Evolutionary conservation across 2,329 filamentous ascomycete species (phyloP).

Genomic region (Hirsutella rhossiliensis): DNA sequence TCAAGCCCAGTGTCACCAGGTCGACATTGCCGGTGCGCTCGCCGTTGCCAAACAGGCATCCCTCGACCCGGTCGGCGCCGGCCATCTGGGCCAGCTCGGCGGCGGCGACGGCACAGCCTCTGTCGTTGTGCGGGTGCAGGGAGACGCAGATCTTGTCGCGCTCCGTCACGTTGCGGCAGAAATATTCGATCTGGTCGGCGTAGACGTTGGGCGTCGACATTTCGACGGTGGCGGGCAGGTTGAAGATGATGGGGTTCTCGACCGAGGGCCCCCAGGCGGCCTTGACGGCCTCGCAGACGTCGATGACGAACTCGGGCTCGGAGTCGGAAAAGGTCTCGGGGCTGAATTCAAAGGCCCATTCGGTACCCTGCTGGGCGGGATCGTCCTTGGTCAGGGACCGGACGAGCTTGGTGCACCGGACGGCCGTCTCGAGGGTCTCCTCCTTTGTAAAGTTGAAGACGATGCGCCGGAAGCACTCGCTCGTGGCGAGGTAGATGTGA

Average conservation of each 20-base stretch:
- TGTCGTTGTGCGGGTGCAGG: constrained; percentile 89
- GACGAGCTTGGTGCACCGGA: constrained; percentile 76
- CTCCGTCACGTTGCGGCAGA: constrained; percentile 74
- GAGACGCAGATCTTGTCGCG: constrained; percentile 81
- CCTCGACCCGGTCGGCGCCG: constrained; percentile 86
- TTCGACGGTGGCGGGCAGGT: constrained; percentile 91
- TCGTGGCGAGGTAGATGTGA: constrained; percentile 93
- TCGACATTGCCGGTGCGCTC: constrained; percentile 95
- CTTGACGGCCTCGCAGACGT: constrained; percentile 88
- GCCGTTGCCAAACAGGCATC: constrained; percentile 82
- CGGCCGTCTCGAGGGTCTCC: constrained; percentile 69
- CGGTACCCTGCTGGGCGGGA: constrained; percentile 40
- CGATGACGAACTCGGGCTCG: constrained; percentile 66
- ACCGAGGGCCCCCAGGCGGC: constrained; percentile 76
- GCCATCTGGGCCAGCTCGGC: constrained; percentile 94
- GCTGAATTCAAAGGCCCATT: constrained; percentile 74
- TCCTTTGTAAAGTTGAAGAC: constrained; percentile 83
- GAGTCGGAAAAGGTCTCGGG: constrained; percentile 89
- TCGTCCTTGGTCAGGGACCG: constrained; percentile 80
- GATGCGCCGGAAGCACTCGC: constrained; percentile 85
- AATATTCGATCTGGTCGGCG: constrained; percentile 93
- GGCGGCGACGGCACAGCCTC: constrained; percentile 79
- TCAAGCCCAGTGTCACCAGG: constrained; percentile 81
- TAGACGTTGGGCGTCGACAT: constrained; percentile 91
- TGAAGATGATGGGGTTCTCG: constrained; percentile 84